Conservation (phyloP, 179 eudicot species). For the Beta macrorhiza region DNA sequence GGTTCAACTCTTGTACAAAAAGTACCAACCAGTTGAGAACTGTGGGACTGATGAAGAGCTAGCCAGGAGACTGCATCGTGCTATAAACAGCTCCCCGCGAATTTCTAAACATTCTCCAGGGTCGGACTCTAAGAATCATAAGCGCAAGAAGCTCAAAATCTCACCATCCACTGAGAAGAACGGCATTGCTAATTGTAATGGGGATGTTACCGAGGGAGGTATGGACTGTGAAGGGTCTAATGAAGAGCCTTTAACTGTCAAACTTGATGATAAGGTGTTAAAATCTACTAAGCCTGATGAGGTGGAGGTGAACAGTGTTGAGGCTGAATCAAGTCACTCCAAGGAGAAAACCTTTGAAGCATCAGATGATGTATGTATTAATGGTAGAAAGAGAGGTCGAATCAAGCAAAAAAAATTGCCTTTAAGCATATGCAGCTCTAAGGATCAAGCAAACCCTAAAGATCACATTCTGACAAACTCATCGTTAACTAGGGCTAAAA, state of each 20-base stretch:
- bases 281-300: slow-evolving; percentile 36
- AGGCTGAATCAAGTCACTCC: slow-evolving; percentile 38
- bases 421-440: slow-evolving; percentile 60
- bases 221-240: slow-evolving; percentile 37
- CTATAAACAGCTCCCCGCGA: slow-evolving; percentile 75
- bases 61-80: slow-evolving; percentile 63
- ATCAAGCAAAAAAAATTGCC: slow-evolving; percentile 79
- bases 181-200: slow-evolving; percentile 33
- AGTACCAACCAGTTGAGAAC: slow-evolving; percentile 38
- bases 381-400: slow-evolving; percentile 70
- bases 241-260: slow-evolving; percentile 33
- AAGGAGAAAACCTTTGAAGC: slow-evolving; percentile 40
- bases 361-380: slow-evolving; percentile 36
- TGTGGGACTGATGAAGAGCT: slow-evolving; percentile 66
- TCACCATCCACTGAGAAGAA: slow-evolving; percentile 32
- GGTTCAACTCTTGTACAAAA: slow-evolving; percentile 53
- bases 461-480: slow-evolving; percentile 41
- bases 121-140: slow-evolving; percentile 48
- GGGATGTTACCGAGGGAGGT: slow-evolving; percentile 34
- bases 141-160: slow-evolving; percentile 53
- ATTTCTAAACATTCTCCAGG: slow-evolving; percentile 44
- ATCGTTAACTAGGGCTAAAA: slow-evolving; percentile 27
- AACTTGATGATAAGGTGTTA: slow-evolving; percentile 39
- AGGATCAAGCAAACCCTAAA: slow-evolving; percentile 57
- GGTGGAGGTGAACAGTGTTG: slow-evolving; percentile 39